These are phyloP conservation scores for Ilyonectria sp. DNA, from an alignment of 2,329 filamentous ascomycete species.

Conservation along the genomic window DNA sequence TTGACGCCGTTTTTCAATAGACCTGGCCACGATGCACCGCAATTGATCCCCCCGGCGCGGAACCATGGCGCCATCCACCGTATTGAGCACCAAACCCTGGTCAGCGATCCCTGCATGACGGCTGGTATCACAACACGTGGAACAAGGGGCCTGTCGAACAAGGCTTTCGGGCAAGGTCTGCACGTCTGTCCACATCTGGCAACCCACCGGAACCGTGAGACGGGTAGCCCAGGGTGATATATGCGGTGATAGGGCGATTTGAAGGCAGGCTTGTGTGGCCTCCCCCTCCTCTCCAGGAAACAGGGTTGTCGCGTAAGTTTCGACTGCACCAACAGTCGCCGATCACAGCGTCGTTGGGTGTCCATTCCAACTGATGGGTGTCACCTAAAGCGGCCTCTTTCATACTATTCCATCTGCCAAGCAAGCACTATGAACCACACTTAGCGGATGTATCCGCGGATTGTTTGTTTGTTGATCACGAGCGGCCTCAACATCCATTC, in stretches of 20 bases:
- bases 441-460: not conserved
- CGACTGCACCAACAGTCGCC: not conserved
- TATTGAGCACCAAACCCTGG: slow-evolving; percentile 24
- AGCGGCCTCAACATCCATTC: not conserved
- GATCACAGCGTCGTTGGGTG: not conserved
- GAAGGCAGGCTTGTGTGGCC: not conserved
- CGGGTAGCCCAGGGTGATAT: slow-evolving; percentile 28
- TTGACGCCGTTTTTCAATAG: slow-evolving; percentile 15
- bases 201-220: slow-evolving; percentile 26
- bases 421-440: slow-evolving; percentile 4
- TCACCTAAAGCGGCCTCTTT: slow-evolving; percentile 14
- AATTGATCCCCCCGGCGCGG: not conserved
- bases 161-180: slow-evolving; percentile 32
- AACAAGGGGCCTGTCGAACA: slow-evolving; percentile 28
- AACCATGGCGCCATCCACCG: slow-evolving; percentile 26
- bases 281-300: not conserved
- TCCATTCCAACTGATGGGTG: slow-evolving; percentile 3
- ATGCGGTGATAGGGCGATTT: not conserved
- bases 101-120: slow-evolving; percentile 15
- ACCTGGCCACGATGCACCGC: slow-evolving; percentile 1
- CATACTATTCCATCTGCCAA: slow-evolving; percentile 16
- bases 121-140: slow-evolving; percentile 30
- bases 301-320: not conserved
- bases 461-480: not conserved
- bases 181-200: slow-evolving; percentile 39